Conservation (phyloP, 108 stramenopile species). For the Halocafeteria seosinensis region DNA sequence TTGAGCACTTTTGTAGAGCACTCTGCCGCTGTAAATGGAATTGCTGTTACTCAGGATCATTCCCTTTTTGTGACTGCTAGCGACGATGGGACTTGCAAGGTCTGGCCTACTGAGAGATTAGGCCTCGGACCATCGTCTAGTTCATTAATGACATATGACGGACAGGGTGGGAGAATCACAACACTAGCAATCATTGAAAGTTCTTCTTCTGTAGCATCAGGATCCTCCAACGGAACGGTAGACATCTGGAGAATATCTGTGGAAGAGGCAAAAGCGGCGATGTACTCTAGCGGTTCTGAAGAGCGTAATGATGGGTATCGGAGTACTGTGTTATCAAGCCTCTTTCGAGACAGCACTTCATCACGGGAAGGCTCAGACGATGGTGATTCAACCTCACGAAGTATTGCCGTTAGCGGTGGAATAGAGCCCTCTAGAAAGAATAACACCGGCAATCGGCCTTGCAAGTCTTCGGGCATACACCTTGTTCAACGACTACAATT, state of each 20-base stretch:
- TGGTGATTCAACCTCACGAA: background rate
- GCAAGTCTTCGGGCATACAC: too few relatives aligned
- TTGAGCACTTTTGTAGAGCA: background rate
- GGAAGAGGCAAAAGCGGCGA: too few relatives aligned
- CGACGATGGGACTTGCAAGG: background rate
- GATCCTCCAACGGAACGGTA: background rate
- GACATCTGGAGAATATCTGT: too few relatives aligned
- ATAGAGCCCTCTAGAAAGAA: too few relatives aligned
- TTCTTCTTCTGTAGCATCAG: background rate
- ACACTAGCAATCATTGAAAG: background rate
- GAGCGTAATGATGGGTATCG: background rate
- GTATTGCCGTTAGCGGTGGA: background rate
- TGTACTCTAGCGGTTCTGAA: background rate
- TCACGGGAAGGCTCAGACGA: background rate
- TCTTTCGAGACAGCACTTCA: too few relatives aligned
- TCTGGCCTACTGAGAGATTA: background rate
- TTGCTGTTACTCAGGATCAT: background rate
- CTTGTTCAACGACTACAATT: background rate
- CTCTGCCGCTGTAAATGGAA: background rate
- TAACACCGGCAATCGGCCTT: too few relatives aligned
- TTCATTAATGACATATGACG: background rate
- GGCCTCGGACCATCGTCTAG: background rate
- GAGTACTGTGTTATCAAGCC: background rate
- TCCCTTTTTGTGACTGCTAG: background rate
- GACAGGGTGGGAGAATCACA: background rate